These are phyloP conservation scores for Harringtonia lauricola DNA, from an alignment of 2,329 filamentous ascomycete genomes.

Conservation along the genomic window DNA sequence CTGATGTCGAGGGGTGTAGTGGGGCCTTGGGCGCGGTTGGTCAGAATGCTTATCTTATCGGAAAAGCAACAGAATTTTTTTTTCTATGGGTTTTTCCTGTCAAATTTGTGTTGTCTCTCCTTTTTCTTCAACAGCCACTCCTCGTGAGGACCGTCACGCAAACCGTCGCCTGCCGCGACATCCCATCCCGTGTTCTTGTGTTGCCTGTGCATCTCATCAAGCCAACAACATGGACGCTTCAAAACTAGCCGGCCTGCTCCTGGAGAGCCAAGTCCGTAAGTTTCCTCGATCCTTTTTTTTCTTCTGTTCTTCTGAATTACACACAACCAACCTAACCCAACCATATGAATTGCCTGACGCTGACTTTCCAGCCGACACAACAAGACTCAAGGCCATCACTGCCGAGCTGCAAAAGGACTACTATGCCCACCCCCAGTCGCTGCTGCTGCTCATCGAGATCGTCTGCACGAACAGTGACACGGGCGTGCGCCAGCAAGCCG, in stretches of 20 bases:
- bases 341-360: background rate
- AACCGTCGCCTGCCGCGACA: too few species aligned
- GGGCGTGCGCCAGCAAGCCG: constrained; percentile 76
- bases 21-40: too few species aligned
- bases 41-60: too few species aligned
- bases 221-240: constrained; percentile 58
- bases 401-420: constrained; percentile 85
- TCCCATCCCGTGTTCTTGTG: background rate
- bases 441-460: constrained; percentile 80
- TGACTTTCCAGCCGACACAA: constrained; percentile 86
- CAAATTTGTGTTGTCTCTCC: background rate
- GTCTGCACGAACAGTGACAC: constrained; percentile 65
- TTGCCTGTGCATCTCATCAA: background rate
- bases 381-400: constrained; percentile 81
- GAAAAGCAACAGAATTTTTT: background rate
- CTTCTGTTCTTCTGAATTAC: constrained; percentile 19
- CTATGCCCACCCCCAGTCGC: constrained; percentile 75
- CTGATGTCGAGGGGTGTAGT: too few species aligned
- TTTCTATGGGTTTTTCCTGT: background rate
- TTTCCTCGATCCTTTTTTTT: constrained; percentile 16
- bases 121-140: background rate
- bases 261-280: constrained; percentile 80
- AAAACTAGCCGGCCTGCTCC: constrained; percentile 75
- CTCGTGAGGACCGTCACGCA: too few species aligned
- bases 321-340: constrained; percentile 1